Conservation (phyloP, 768 basidiomycete genomes). For the Trametes cingulata region DNA sequence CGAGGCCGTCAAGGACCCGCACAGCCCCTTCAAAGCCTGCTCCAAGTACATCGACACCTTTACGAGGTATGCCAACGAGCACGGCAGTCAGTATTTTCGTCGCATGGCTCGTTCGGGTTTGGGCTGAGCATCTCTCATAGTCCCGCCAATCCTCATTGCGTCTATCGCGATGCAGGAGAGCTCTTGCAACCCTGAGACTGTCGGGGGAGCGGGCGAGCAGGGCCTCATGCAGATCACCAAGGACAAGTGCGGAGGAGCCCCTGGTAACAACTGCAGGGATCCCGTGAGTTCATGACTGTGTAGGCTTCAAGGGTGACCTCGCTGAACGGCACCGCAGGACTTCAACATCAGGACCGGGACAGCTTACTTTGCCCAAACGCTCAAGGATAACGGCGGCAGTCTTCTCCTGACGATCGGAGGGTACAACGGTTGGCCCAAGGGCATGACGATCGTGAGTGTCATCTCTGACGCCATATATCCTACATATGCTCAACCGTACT, state of each 20-base stretch:
- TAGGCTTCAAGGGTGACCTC: neutral
- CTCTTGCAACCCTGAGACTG: conserved; percentile 62
- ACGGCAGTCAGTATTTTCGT: conserved; percentile 36
- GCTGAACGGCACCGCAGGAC: conserved; percentile 40
- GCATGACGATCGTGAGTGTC: conserved; percentile 58
- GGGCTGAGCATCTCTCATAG: conserved; percentile 25
- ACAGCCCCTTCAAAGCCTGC: conserved; percentile 64
- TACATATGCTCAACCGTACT: neutral
- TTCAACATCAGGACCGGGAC: conserved; percentile 75
- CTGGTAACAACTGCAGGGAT: conserved; percentile 44
- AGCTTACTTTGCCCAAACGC: conserved; percentile 53
- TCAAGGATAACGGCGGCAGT: conserved; percentile 52
- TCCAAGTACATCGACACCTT: conserved; percentile 51
- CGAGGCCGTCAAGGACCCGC: conserved; percentile 47
- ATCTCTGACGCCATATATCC: neutral
- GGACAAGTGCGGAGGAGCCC: conserved; percentile 71
- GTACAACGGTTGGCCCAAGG: conserved; percentile 75
- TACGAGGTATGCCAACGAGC: conserved; percentile 53
- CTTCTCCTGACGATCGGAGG: conserved; percentile 58
- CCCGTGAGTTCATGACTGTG: conserved; percentile 28
- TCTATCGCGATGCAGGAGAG: conserved; percentile 91
- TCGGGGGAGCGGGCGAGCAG: conserved; percentile 80
- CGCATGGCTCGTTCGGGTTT: neutral
- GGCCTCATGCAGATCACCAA: conserved; percentile 84
- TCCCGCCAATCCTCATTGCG: conserved; percentile 79